phyloP scores from a whole-genome alignment of 305 asterid species.

The Plantago rigida region DNA sequence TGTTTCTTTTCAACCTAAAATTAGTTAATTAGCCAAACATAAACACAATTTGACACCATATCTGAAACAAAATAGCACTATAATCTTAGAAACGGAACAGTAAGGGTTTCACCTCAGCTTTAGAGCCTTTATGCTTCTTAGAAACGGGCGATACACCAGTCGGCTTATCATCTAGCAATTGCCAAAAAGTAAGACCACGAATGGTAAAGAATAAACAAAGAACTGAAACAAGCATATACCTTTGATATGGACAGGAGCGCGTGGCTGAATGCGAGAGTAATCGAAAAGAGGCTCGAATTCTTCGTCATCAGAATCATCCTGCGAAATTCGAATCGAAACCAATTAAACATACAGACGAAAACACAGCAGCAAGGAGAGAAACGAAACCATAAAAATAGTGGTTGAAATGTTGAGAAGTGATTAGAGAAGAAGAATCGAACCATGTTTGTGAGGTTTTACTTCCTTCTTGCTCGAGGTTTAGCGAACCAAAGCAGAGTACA shows the following conservation, averaged over 20 bases:
- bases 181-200: constrained; percentile 7
- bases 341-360: background rate
- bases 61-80: background rate
- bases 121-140: constrained; percentile 41
- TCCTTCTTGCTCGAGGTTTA: no score
- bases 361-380: constrained; percentile 11
- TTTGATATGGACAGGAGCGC: constrained; percentile 33
- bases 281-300: constrained; percentile 90
- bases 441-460: background rate
- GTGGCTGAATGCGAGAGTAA: constrained; percentile 74
- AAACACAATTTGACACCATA: constrained; percentile 8
- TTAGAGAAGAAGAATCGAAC: constrained; percentile 5
- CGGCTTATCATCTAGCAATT: constrained; percentile 43
- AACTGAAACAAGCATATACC: constrained; percentile 35
- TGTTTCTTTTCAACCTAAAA: constrained; percentile 41
- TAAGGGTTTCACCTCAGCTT: constrained; percentile 34
- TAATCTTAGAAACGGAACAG: constrained; percentile 12
- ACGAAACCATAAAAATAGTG: constrained; percentile 16
- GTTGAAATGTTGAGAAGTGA: background rate
- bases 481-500: no score
- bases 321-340: background rate
- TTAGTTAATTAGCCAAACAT: constrained; percentile 11
- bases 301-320: constrained; percentile 63
- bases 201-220: background rate
- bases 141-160: constrained; percentile 42